Evolutionary conservation across 495 filamentous ascomycete genomes (phyloP), one percentile per base, ranked within the genome.

Genomic region (Aspergillus steynii): DNA sequence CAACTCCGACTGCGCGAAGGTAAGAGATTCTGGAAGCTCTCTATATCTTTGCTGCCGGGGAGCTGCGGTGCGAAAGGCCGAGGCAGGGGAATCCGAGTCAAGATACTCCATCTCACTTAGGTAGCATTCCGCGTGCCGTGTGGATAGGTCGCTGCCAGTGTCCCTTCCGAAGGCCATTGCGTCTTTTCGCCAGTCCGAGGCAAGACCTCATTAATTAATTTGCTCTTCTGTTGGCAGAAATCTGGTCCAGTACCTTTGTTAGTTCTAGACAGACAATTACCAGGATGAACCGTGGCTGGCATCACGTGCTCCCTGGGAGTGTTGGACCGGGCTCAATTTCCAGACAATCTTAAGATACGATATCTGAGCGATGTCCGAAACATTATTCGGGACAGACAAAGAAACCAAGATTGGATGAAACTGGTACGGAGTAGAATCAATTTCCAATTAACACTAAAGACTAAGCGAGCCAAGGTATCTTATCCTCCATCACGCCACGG

Each of bases 81-180:
- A 0, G 56, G 29, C 59, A 67, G 4, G 49, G 55, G 29, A 66
- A 2, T 76, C 53, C 31, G 71, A 70, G 27, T 46, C 28, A 8
- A 76, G 52, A 10, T 59, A 53, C 32, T 72, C 72, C 3, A 72
- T 15, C 71, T 48, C 53, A 10, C 54, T 26, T 10, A 54, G 51
- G 20, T 47, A 53, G 37, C 32, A 60, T 9, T 31, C 46, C 1
- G 77, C 75, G 1, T 77, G 51, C 4, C 81, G 56, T 2, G 71
- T 68, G 8, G 70, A 71, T 12, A 83, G 62, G 3, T 77, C 80
- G 0, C 63, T 29, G 5, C 81, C 81, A 6, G 69, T 61, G 54
- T 74, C 68, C 34, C 65, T 60, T 80, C 80, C 82, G 37, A 62
- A 59, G 9, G 9, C 29, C 55, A 58, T 58, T 8, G 55, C 55